These are phyloP conservation scores for Gleditsia sinensis DNA, from an alignment of 306 rosid genomes.

Conservation along the genomic window DNA sequence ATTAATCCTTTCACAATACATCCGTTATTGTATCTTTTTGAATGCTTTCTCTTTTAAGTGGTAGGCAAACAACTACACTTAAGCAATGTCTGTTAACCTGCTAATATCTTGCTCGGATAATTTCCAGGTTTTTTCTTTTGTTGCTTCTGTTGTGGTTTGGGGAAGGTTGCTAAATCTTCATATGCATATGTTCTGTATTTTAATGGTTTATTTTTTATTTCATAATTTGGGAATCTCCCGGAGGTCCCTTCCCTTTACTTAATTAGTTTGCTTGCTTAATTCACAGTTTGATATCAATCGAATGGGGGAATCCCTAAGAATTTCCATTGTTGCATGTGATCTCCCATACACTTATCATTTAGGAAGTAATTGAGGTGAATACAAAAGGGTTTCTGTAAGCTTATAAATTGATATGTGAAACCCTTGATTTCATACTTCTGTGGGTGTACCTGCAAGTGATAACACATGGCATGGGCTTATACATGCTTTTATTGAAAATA, in stretches of 20 bases:
- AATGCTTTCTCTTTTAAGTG: neutral
- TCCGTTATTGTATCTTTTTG: too few species aligned
- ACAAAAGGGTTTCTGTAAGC: neutral
- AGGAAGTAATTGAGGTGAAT: neutral
- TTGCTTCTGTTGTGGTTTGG: neutral
- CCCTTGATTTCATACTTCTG: neutral
- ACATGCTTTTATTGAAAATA: too few species aligned
- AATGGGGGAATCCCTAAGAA: neutral
- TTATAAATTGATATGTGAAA: neutral
- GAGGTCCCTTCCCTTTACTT: neutral
- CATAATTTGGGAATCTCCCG: neutral
- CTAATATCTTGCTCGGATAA: neutral
- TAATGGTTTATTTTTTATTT: neutral
- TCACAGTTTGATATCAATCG: neutral
- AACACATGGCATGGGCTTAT: too few species aligned
- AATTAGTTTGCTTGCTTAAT: neutral
- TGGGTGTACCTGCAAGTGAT: neutral
- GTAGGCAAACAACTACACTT: neutral
- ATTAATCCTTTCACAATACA: too few species aligned
- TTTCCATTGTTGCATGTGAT: neutral
- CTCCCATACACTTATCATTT: neutral
- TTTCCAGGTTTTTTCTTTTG: neutral
- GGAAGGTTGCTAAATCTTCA: neutral
- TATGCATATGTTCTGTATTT: neutral
- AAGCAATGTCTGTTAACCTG: neutral